phyloP scores from a whole-genome alignment of 2,329 filamentous ascomycete genomes.

The Tolypocladium ovalisporum region DNA sequence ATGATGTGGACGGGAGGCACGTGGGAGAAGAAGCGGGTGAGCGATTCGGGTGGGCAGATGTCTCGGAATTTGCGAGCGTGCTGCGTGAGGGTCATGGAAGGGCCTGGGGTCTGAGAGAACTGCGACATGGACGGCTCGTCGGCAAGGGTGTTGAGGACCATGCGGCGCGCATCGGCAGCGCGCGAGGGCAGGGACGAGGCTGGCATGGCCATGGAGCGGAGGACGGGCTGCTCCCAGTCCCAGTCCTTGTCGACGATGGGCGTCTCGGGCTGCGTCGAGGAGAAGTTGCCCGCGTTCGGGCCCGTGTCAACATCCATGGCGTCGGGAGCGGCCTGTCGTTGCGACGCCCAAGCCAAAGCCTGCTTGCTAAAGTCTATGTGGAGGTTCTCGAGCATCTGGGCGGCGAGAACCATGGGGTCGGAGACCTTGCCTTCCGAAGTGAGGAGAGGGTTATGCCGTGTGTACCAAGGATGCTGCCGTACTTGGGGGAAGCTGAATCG shows the following conservation, averaged over 20 bases:
- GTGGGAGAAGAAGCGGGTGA: slow-evolving; percentile 87
- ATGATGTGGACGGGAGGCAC: slow-evolving; percentile 66
- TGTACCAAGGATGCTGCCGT: slow-evolving; percentile 91
- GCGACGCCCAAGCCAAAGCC: slow-evolving; percentile 42
- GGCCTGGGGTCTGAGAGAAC: slow-evolving; percentile 68
- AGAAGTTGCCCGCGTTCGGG: slow-evolving; percentile 39
- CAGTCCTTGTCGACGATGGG: slow-evolving; percentile 65
- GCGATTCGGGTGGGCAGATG: slow-evolving; percentile 75
- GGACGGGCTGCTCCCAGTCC: slow-evolving; percentile 73
- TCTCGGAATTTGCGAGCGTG: slow-evolving; percentile 80
- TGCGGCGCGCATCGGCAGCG: slow-evolving; percentile 21
- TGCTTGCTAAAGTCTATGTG: slow-evolving; percentile 75
- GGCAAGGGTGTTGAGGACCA: slow-evolving; percentile 53
- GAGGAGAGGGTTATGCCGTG: slow-evolving; percentile 67
- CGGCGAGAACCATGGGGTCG: slow-evolving; percentile 79
- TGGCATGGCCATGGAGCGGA: slow-evolving; percentile 38
- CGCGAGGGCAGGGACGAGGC: slow-evolving; percentile 21
- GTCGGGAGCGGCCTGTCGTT: slow-evolving; percentile 27
- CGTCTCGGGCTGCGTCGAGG: slow-evolving; percentile 79
- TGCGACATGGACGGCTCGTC: slow-evolving; percentile 83
- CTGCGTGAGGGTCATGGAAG: slow-evolving; percentile 80
- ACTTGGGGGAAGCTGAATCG: slow-evolving; percentile 83
- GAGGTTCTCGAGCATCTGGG: slow-evolving; percentile 84
- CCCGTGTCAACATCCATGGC: slow-evolving; percentile 60
- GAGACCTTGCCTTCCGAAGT: slow-evolving; percentile 61